A percentile compares a stretch with the other conserved stretches of the same genome.
phyloP scores from a whole-genome alignment of 352 stramenopile genomes.

The Globisporangium yorkense region DNA sequence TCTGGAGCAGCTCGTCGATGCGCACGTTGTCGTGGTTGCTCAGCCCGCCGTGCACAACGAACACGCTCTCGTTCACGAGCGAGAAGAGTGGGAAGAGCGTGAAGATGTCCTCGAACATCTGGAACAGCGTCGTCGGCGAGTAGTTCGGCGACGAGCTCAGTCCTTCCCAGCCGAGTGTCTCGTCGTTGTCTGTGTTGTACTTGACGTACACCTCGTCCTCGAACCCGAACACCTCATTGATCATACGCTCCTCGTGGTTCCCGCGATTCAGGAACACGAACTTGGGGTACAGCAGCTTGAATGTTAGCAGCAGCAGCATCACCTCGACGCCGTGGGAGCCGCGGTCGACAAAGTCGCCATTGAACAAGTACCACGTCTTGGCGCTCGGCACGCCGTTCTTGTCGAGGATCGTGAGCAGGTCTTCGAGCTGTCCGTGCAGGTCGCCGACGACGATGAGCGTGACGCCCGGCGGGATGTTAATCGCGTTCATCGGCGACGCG shows the following conservation, averaged over 20 bases:
- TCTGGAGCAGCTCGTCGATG: conserved; percentile 77
- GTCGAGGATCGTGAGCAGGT: conserved; percentile 92
- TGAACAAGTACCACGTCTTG: conserved; percentile 94
- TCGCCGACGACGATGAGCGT: conserved; percentile 91
- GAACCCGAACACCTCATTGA: conserved; percentile 91
- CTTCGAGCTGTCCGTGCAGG: conserved; percentile 91
- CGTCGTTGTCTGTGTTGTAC: conserved; percentile 72
- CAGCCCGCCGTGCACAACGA: conserved; percentile 92
- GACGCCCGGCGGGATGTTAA: conserved; percentile 70
- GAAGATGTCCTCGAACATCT: conserved; percentile 86
- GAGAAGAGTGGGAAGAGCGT: conserved; percentile 84
- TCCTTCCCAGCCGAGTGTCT: conserved; percentile 53
- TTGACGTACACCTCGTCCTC: conserved; percentile 79
- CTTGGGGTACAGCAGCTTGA: conserved; percentile 87
- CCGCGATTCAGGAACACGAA: conserved; percentile 93
- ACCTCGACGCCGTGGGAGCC: conserved; percentile 91
- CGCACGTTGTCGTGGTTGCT: conserved; percentile 85
- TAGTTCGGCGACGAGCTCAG: conserved; percentile 64
- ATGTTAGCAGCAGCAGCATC: conserved; percentile 82
- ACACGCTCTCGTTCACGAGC: conserved; percentile 87
- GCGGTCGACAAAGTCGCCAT: conserved; percentile 95
- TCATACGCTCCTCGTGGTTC: conserved; percentile 94
- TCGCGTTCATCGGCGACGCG: conserved; percentile 63
- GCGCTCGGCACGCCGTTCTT: conserved; percentile 85
- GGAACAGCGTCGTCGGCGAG: conserved; percentile 73